Evolutionary conservation across 371 early-diverging fungal species (phyloP).

Genomic region (Coemansia sp.): DNA sequence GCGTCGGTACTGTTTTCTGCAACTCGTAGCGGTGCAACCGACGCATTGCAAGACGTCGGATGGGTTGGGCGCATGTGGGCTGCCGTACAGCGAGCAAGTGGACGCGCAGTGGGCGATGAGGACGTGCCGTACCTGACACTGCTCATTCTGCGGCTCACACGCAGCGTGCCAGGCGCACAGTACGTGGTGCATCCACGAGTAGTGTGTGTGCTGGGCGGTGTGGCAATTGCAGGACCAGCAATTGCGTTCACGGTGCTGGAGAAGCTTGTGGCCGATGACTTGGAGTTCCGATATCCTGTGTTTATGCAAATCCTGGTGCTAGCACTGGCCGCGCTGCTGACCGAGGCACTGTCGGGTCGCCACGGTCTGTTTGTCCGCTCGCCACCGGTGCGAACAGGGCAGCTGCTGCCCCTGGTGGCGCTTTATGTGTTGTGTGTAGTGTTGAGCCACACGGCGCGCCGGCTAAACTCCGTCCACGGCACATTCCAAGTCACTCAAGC

Average conservation of each 20-base stretch:
- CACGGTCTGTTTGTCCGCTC: constrained; percentile 23
- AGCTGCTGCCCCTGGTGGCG: constrained; percentile 25
- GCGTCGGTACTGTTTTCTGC: not conserved
- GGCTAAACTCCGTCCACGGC: constrained; percentile 22
- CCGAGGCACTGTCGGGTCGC: constrained; percentile 11
- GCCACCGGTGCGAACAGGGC: constrained; percentile 11
- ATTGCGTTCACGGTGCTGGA: constrained; percentile 12
- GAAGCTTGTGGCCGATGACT: constrained; percentile 23
- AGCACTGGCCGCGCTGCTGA: constrained; percentile 4
- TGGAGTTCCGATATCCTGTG: constrained; percentile 16
- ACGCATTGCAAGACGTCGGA: not conserved
- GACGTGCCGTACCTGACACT: constrained; percentile 18
- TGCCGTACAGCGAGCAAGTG: not conserved
- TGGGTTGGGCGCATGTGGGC: not conserved
- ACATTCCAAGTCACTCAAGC: constrained; percentile 18
- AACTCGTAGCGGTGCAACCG: not conserved
- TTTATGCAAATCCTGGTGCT: constrained; percentile 21
- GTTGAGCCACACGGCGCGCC: constrained; percentile 16
- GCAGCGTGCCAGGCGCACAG: constrained; percentile 1
- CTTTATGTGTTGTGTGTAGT: constrained; percentile 5
- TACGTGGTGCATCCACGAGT: constrained; percentile 20
- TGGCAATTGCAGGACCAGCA: not conserved
- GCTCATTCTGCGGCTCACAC: constrained; percentile 6
- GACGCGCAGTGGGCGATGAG: constrained; percentile 5
- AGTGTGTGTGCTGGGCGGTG: constrained; percentile 8